Conservation (phyloP, 2,329 filamentous ascomycete species). For the Rachicladosporium sp. region DNA sequence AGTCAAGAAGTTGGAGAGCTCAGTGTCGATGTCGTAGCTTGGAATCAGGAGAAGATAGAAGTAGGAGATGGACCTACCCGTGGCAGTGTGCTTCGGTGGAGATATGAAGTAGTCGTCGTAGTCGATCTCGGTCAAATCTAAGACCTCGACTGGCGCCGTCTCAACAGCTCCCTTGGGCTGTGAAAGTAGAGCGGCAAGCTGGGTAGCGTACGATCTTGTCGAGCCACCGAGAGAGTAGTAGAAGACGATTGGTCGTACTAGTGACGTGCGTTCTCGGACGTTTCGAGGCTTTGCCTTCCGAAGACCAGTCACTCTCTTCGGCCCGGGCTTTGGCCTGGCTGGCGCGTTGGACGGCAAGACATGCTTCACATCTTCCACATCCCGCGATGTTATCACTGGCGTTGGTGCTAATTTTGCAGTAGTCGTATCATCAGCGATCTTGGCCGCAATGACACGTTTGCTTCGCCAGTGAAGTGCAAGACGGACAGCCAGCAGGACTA, state of each 20-base stretch:
- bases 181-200: conserved; percentile 46
- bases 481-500: conserved; percentile 18
- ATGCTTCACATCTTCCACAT: no score
- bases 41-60: conserved; percentile 81
- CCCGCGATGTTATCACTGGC: no score
- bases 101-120: conserved; percentile 86
- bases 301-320: conserved; percentile 19
- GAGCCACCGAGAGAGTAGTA: conserved; percentile 80
- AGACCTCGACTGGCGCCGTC: conserved; percentile 33
- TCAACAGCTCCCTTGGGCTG: conserved; percentile 26
- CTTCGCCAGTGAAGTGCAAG: conserved; percentile 16
- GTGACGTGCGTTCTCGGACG: conserved; percentile 4
- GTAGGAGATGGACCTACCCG: conserved; percentile 40
- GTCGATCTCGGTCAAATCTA: conserved; percentile 76
- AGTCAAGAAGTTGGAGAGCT: conserved; percentile 75
- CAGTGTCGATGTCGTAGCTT: conserved; percentile 90
- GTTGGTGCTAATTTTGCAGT: no score
- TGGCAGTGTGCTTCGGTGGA: conserved; percentile 43
- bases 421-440: no score
- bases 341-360: not conserved
- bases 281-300: conserved; percentile 10
- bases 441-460: no score
- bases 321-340: conserved; percentile 10
- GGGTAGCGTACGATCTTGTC: conserved; percentile 60
- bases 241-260: conserved; percentile 64